Conservation (phyloP, 2,329 filamentous ascomycete species). For the Scedosporium apiospermum region DNA sequence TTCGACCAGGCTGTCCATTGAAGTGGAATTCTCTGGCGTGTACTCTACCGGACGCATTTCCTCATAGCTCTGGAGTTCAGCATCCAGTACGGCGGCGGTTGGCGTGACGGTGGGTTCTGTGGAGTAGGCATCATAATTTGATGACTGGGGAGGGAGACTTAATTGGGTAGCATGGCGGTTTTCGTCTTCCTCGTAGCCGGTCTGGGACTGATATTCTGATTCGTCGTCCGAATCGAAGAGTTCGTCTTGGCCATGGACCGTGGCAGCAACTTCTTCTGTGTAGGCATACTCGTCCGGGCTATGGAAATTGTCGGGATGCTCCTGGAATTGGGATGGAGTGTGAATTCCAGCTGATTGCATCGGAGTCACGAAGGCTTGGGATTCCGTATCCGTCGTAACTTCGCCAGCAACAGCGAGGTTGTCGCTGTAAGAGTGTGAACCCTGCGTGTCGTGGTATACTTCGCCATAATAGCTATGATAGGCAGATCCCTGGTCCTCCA, state of each 20-base stretch:
- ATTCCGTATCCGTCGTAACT: constrained; percentile 2
- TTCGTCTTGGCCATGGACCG: constrained; percentile 5
- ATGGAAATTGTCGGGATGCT: not conserved
- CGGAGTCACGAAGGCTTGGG: constrained; percentile 6
- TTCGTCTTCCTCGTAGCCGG: not conserved
- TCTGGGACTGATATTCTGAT: constrained; percentile 1
- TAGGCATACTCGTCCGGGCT: constrained; percentile 7
- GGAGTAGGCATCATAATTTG: not conserved
- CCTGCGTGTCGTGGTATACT: not conserved
- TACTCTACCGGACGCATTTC: constrained; percentile 1
- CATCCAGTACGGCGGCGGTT: not conserved
- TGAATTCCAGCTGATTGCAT: constrained; percentile 6
- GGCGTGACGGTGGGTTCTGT: not conserved
- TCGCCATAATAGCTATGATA: not conserved
- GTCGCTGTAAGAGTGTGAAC: not conserved
- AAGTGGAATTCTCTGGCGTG: not conserved
- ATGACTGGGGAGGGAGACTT: not conserved
- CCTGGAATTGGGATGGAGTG: constrained; percentile 2
- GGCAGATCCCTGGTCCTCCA: not conserved
- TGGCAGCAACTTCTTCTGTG: not conserved
- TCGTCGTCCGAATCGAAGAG: constrained; percentile 4
- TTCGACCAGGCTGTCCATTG: not conserved
- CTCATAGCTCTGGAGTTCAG: not conserved
- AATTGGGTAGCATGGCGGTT: not conserved
- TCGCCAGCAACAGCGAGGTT: not conserved